Evolutionary conservation across 495 filamentous ascomycete species (phyloP), one percentile per base, ranked within the genome.

Genomic region (Penicillium cataractarum): DNA sequence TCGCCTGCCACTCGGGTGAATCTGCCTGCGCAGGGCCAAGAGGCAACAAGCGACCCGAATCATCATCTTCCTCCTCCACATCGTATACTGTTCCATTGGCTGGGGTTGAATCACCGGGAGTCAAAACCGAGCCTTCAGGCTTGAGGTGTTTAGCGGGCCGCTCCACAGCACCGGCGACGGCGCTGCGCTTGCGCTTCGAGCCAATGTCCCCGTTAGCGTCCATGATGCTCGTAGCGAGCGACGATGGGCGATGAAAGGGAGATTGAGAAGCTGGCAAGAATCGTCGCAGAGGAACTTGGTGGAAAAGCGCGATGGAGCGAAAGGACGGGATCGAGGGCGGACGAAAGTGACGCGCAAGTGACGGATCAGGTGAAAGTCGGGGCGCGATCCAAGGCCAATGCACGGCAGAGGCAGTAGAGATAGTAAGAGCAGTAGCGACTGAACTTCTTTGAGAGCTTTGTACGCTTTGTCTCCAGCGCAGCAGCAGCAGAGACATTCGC

Each of bases 1-100:
- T 97, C 13, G 86, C 89, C 73, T 98, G 96, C 95, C 95, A 99
- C 76, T 99, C 96, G 29, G 90, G 92, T 9, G 92, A 93, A 67
- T 99, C 93, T 40, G 91, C 86, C 33, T 87, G 80, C 2, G 85
- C 83, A 51, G 82, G 73, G 6, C 75, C 72, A 62, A 83, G 67
- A 6, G 79, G 62, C 46, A 83, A 52, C 37, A 78, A 52, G 19
- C 69, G 71, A 8, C 67, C 65, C 17, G 78, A 74, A 52, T 84
- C 83, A 12, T 76, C 49, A 15, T 52, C 73, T 8, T 84, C 81
- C 50, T 78, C 78, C 56, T 84, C 80, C 42, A 81, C 67, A 62
- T 80, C 71, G 56, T 82, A 81, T 49, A 80, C 76, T 15, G 78
- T 75, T 55, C 77, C 82, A 64, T 84, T 84, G 40, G 77, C 74